These are phyloP conservation scores for Phytomonas sp. DNA, from an alignment of 208 protist species.

Conservation along the genomic window DNA sequence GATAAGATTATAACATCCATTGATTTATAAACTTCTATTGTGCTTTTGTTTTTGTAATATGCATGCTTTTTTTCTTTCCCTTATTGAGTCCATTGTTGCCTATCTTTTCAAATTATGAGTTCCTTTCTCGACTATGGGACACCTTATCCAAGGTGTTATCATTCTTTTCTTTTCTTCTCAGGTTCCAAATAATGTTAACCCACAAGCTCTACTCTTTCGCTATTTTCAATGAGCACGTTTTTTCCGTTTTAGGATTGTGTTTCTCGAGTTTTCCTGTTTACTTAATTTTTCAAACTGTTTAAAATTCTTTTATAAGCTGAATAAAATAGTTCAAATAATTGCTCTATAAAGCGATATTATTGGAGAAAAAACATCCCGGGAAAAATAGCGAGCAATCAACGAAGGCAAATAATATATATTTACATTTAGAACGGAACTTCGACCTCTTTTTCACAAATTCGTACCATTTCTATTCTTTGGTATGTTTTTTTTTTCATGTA, in stretches of 20 bases:
- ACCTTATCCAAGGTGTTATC: no score
- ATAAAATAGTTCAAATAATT: no score
- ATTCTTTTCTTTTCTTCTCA: no score
- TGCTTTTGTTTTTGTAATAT: background rate
- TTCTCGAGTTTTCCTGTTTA: background rate
- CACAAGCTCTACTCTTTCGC: no score
- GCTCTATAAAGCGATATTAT: no score
- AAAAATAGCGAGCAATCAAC: background rate
- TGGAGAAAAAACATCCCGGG: no score
- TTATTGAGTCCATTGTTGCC: no score
- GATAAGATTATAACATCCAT: background rate
- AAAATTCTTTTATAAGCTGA: no score
- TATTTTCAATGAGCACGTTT: background rate
- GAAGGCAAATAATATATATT: background rate
- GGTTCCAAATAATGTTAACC: no score
- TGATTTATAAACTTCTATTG: background rate
- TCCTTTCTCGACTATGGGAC: no score
- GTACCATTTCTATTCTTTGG: constrained; percentile 1
- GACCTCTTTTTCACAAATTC: constrained; percentile 14
- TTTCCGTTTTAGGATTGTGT: background rate
- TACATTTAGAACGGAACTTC: constrained; percentile 2
- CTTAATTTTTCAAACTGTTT: background rate
- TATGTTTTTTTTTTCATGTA: constrained; percentile 4
- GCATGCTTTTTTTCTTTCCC: background rate
- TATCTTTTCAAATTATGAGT: no score